A percentile compares a stretch with the other conserved stretches of the same genome.
phyloP scores from a whole-genome alignment of 441 rosid genomes.

The Geranium incanum region DNA sequence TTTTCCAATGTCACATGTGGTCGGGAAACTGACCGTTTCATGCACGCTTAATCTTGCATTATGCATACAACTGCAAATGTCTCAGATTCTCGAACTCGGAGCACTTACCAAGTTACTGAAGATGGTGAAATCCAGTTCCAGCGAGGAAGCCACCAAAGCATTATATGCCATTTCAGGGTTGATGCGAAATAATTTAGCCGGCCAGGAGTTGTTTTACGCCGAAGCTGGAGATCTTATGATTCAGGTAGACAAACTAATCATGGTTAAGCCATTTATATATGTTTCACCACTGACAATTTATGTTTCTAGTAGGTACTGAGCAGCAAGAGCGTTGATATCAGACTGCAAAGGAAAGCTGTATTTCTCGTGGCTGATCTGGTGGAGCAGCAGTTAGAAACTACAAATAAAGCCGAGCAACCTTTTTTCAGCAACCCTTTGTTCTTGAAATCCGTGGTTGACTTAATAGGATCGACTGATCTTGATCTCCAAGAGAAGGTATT shows the following conservation, averaged over 20 bases:
- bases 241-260: slow-evolving; percentile 44
- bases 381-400: slow-evolving; percentile 49
- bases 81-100: slow-evolving; percentile 68
- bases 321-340: slow-evolving; percentile 47
- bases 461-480: slow-evolving; percentile 48
- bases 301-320: slow-evolving; percentile 53
- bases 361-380: slow-evolving; percentile 68
- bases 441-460: slow-evolving; percentile 71
- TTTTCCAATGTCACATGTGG: not conserved
- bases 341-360: slow-evolving; percentile 68
- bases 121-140: slow-evolving; percentile 54
- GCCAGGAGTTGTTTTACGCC: slow-evolving; percentile 63
- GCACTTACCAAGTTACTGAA: slow-evolving; percentile 50
- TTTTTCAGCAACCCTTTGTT: slow-evolving; percentile 47
- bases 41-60: not conserved
- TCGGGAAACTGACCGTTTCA: not conserved
- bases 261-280: not conserved
- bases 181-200: slow-evolving; percentile 59
- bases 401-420: slow-evolving; percentile 35
- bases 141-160: slow-evolving; percentile 83
- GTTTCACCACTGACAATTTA: not conserved
- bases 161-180: slow-evolving; percentile 76
- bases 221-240: slow-evolving; percentile 75
- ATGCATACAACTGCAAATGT: slow-evolving; percentile 11
- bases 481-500: slow-evolving; percentile 88